Conservation (phyloP, 2,329 filamentous ascomycete species). For the Pleoardoris graminearum region DNA sequence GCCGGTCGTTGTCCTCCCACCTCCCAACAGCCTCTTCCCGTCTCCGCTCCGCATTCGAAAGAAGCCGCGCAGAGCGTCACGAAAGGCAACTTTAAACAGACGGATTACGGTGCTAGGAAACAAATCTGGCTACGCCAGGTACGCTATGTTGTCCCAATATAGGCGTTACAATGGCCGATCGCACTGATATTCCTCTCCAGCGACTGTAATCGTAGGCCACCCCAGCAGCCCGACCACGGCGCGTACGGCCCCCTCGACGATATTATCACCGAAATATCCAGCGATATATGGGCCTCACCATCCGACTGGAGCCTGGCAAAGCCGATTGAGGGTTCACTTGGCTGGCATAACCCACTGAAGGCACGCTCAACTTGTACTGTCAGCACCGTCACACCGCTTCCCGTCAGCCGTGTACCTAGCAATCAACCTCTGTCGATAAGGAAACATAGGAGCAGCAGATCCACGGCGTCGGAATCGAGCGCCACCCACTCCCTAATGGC, state of each 20-base stretch:
- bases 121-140: not conserved
- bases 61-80: slow-evolving; percentile 29
- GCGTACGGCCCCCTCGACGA: slow-evolving; percentile 37
- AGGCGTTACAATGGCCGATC: not conserved
- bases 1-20: slow-evolving; percentile 14
- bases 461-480: slow-evolving; percentile 33
- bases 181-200: not conserved
- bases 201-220: slow-evolving; percentile 24
- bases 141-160: not conserved
- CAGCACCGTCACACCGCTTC: slow-evolving; percentile 31
- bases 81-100: slow-evolving; percentile 30
- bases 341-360: slow-evolving; percentile 24
- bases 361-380: slow-evolving; percentile 25
- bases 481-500: slow-evolving; percentile 20
- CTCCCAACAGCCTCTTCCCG: slow-evolving; percentile 25
- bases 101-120: slow-evolving; percentile 10
- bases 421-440: slow-evolving; percentile 37
- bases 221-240: slow-evolving; percentile 11
- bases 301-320: slow-evolving; percentile 16
- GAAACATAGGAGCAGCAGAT: slow-evolving; percentile 38
- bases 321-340: slow-evolving; percentile 18
- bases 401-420: slow-evolving; percentile 35
- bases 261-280: slow-evolving; percentile 40
- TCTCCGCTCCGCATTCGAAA: slow-evolving; percentile 37
- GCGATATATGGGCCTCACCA: slow-evolving; percentile 31